Conservation (phyloP, 2,329 filamentous ascomycete genomes). For the Delphinella strobiligena region DNA sequence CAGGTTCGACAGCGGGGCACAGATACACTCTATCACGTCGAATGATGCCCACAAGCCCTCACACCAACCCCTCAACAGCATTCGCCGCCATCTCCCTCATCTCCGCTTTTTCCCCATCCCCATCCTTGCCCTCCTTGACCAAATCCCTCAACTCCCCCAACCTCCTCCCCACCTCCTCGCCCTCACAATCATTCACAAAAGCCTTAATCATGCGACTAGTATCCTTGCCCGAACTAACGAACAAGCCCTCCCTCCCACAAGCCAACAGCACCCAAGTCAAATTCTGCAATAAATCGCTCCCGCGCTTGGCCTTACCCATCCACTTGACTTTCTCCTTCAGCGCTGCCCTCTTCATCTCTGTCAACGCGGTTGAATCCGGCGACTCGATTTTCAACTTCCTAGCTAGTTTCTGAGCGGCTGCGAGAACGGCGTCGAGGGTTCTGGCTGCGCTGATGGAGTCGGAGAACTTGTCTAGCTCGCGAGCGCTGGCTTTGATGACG, state of each 20-base stretch:
- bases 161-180: constrained; percentile 14
- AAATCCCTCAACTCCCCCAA: constrained; percentile 18
- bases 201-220: constrained; percentile 24
- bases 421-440: constrained; percentile 14
- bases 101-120: constrained; percentile 14
- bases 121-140: constrained; percentile 17
- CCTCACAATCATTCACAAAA: constrained; percentile 9
- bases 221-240: constrained; percentile 23
- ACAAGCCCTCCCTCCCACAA: constrained; percentile 12
- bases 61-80: constrained; percentile 10
- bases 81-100: constrained; percentile 16
- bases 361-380: constrained; percentile 10
- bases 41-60: too few relatives aligned
- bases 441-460: constrained; percentile 13
- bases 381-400: constrained; percentile 16
- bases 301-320: constrained; percentile 16
- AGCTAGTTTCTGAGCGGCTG: constrained; percentile 14
- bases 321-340: constrained; percentile 14
- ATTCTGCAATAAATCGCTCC: constrained; percentile 22
- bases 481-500: constrained; percentile 11
- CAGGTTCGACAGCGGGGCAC: too few relatives aligned
- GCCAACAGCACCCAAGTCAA: constrained; percentile 20
- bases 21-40: too few relatives aligned
- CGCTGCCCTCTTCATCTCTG: constrained; percentile 12
- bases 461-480: constrained; percentile 18